Percentiles rank a stretch among this genome's conserved stretches.
Evolutionary conservation across 768 basidiomycete genomes (phyloP).

Genomic region (Pseudohyphozyma bogoriensis): DNA sequence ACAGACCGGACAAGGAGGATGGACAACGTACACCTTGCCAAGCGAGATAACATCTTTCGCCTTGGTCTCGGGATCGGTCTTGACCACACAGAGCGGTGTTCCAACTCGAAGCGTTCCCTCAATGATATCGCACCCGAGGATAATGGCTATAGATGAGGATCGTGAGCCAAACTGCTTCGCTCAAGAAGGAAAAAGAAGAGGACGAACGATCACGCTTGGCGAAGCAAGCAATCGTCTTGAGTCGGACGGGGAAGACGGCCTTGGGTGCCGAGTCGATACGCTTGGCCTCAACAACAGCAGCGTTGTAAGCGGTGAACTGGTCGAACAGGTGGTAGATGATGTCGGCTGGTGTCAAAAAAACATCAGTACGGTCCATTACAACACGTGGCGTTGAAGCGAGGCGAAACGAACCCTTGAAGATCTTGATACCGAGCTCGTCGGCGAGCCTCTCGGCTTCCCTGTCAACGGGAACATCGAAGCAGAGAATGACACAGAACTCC

Average conservation of each 20-base stretch:
- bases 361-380: neutral
- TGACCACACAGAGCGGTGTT: constrained; percentile 90
- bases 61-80: constrained; percentile 71
- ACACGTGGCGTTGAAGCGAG: no score
- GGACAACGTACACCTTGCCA: constrained; percentile 71
- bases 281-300: constrained; percentile 84
- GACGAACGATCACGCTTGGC: constrained; percentile 70
- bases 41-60: constrained; percentile 85
- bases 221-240: constrained; percentile 88
- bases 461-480: constrained; percentile 91
- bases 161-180: neutral
- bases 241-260: constrained; percentile 91
- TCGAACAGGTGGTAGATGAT: constrained; percentile 99
- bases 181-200: neutral
- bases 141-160: constrained; percentile 46
- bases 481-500: constrained; percentile 87
- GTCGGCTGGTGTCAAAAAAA: constrained; percentile 59
- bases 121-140: constrained; percentile 89
- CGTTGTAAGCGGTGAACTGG: constrained; percentile 87
- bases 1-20: neutral
- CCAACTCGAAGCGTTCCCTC: constrained; percentile 84
- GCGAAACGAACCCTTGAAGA: constrained; percentile 70
- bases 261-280: constrained; percentile 81
- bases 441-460: constrained; percentile 85
- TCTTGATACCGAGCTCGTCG: constrained; percentile 81